Conservation (phyloP, 2,329 filamentous ascomycete genomes). For the Thielaviopsis euricoi region DNA sequence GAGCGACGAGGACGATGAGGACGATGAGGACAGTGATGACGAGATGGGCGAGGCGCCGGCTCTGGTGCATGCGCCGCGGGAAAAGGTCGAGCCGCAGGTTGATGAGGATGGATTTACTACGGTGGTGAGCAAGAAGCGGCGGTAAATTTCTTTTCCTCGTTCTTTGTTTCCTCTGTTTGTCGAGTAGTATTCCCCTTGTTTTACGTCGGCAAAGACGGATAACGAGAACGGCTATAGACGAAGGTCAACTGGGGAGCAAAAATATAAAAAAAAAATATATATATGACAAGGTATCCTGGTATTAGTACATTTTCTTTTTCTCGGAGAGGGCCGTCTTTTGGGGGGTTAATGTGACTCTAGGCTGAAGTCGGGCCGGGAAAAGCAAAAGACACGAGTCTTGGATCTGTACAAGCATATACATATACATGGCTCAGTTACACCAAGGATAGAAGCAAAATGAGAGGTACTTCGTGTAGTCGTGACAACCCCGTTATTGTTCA, state of each 20-base stretch:
- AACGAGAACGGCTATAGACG: not conserved
- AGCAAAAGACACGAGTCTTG: not conserved
- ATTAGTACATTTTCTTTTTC: not conserved
- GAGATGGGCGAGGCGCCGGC: conserved; percentile 56
- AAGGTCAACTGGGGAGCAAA: not conserved
- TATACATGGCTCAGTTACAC: too few species aligned
- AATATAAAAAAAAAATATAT: too few species aligned
- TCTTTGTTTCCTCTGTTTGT: too few species aligned
- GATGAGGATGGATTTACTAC: conserved; percentile 73
- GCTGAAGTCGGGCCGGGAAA: not conserved
- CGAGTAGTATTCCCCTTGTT: not conserved
- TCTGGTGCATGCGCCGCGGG: conserved; percentile 37
- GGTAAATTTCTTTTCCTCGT: not conserved
- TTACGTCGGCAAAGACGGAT: not conserved
- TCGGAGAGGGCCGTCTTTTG: not conserved
- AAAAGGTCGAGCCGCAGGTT: conserved; percentile 52
- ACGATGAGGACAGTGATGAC: conserved; percentile 37
- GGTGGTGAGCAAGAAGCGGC: conserved; percentile 48
- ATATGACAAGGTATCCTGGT: not conserved
- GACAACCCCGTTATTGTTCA: too few species aligned
- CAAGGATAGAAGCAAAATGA: too few species aligned
- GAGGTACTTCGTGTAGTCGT: too few species aligned
- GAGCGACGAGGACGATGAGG: conserved; percentile 40
- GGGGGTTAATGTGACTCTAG: not conserved
- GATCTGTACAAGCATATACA: too few species aligned